These are phyloP conservation scores for Podospora pseudopauciseta DNA, from an alignment of 495 filamentous ascomycete species.

Conservation along the genomic window DNA sequence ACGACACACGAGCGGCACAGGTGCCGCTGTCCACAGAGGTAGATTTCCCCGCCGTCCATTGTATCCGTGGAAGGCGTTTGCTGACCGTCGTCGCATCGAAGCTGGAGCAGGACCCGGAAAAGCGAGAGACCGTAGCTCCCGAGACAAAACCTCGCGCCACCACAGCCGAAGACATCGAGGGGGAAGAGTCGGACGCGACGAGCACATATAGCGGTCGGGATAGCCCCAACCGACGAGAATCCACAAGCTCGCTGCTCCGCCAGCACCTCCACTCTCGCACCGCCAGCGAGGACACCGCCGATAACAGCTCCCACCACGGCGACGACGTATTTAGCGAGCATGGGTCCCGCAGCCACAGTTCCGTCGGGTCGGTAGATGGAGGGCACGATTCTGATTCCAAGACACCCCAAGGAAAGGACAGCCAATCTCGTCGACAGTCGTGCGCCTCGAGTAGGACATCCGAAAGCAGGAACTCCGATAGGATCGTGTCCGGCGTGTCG, in stretches of 20 bases:
- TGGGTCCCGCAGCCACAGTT: constrained; percentile 40
- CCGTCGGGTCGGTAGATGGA: constrained; percentile 40
- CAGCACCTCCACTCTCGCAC: constrained; percentile 24
- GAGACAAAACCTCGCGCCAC: background rate
- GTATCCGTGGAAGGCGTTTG: background rate
- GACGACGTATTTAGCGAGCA: constrained; percentile 55
- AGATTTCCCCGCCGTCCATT: background rate
- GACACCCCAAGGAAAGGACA: constrained; percentile 15
- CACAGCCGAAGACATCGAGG: constrained; percentile 2
- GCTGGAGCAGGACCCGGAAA: background rate
- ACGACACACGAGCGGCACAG: background rate
- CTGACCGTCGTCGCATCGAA: background rate
- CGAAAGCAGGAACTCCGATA: constrained; percentile 29
- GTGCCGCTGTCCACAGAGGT: background rate
- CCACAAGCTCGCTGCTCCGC: constrained; percentile 10
- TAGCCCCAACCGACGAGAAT: constrained; percentile 14
- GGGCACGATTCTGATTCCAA: constrained; percentile 21
- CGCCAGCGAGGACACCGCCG: constrained; percentile 34
- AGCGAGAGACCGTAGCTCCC: background rate
- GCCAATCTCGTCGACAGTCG: constrained; percentile 16
- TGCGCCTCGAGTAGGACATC: constrained; percentile 12
- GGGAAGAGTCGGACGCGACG: background rate
- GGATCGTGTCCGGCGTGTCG: constrained; percentile 36
- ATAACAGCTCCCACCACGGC: constrained; percentile 46
- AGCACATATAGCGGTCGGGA: constrained; percentile 6